phyloP scores from a whole-genome alignment of 305 asterid species.

The Fraxinus sp. region DNA sequence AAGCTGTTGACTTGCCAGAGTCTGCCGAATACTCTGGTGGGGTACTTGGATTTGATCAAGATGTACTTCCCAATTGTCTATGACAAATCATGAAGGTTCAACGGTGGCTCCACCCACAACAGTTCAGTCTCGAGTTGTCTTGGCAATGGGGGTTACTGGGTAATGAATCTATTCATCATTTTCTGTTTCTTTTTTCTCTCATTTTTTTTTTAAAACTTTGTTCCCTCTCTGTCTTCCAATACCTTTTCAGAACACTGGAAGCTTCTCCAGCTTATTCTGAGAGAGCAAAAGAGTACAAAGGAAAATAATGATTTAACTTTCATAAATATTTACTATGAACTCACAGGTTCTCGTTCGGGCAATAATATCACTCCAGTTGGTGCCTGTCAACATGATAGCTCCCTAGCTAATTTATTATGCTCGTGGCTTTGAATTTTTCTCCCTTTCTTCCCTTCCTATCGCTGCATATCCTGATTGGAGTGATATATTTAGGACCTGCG shows the following conservation, averaged over 20 bases:
- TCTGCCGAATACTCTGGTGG: conserved; percentile 31
- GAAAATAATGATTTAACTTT: neutral
- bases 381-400: conserved; percentile 12
- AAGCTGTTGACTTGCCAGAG: conserved; percentile 37
- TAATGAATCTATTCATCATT: too few relatives aligned
- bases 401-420: conserved; percentile 5
- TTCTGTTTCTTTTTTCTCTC: neutral
- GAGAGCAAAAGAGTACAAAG: neutral
- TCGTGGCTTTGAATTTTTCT: neutral
- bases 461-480: neutral
- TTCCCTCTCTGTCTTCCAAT: neutral
- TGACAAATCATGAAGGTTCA: conserved; percentile 69
- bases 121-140: conserved; percentile 61
- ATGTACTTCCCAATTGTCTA: conserved; percentile 28
- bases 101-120: conserved; percentile 68
- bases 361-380: conserved; percentile 13
- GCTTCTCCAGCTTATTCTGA: neutral
- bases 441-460: neutral
- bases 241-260: neutral
- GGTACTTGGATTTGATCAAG: conserved; percentile 28
- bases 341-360: conserved; percentile 15
- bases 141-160: conserved; percentile 59
- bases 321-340: neutral
- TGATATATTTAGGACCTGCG: neutral
- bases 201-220: neutral